Percentiles rank a stretch among this genome's conserved stretches.
These are phyloP conservation scores for Penicillium sp. DNA, from an alignment of 2,329 filamentous ascomycete species.

Conservation along the genomic window DNA sequence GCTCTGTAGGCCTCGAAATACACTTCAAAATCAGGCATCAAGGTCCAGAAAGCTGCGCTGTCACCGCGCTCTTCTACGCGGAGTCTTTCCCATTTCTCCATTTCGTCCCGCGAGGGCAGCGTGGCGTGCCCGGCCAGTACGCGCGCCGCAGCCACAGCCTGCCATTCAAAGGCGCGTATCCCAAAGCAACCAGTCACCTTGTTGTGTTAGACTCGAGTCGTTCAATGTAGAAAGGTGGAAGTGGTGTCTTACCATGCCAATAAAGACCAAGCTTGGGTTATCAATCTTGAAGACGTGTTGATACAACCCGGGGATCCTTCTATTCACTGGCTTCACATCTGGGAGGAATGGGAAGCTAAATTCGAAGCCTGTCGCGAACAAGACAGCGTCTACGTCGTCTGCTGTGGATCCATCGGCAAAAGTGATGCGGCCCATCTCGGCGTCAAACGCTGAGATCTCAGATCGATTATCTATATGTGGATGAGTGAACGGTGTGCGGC, in stretches of 20 bases:
- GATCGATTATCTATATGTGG: background rate
- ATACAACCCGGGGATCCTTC: slow-evolving; percentile 25
- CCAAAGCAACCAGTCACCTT: slow-evolving; percentile 24
- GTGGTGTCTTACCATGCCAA: slow-evolving; percentile 19
- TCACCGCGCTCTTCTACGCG: slow-evolving; percentile 21
- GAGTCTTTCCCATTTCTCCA: slow-evolving; percentile 25
- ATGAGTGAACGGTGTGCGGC: slow-evolving; percentile 18
- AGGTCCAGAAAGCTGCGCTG: slow-evolving; percentile 20
- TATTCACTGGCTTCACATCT: slow-evolving; percentile 21
- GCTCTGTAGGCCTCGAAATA: slow-evolving; percentile 39
- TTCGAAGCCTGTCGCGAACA: slow-evolving; percentile 31
- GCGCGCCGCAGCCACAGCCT: slow-evolving; percentile 28
- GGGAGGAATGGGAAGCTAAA: slow-evolving; percentile 27
- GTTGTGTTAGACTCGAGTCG: no score
- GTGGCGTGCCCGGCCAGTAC: slow-evolving; percentile 21
- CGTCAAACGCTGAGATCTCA: slow-evolving; percentile 2
- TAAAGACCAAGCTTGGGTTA: slow-evolving; percentile 26
- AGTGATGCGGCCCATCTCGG: background rate
- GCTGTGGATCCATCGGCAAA: slow-evolving; percentile 22
- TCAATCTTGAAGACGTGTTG: slow-evolving; percentile 28
- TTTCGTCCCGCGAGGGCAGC: slow-evolving; percentile 1
- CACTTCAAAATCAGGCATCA: slow-evolving; percentile 32
- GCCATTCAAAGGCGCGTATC: slow-evolving; percentile 29
- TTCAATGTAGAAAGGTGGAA: no score
- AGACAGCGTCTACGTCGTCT: slow-evolving; percentile 22